These are phyloP conservation scores for Vittaforma corneae DNA, from an alignment of 371 early-diverging fungal species.

Conservation along the genomic window DNA sequence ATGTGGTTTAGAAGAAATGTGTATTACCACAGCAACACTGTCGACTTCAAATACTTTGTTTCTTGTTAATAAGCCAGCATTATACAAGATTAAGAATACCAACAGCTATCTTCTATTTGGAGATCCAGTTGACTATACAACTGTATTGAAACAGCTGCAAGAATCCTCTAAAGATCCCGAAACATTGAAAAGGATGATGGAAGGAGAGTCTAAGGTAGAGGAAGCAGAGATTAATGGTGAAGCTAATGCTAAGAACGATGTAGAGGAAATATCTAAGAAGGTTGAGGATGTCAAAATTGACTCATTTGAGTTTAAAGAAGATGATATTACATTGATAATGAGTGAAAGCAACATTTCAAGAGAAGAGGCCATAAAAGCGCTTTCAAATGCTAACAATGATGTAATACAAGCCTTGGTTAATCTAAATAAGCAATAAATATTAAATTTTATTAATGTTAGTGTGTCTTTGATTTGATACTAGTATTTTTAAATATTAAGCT, in stretches of 20 bases:
- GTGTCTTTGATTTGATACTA: conserved; percentile 6
- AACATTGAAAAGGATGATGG: too few relatives aligned
- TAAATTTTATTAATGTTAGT: conserved; percentile 3
- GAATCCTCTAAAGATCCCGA: too few relatives aligned
- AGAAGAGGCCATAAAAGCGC: conserved; percentile 40
- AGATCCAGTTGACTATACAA: too few relatives aligned
- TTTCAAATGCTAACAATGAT: conserved; percentile 43
- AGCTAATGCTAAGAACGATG: conserved; percentile 3
- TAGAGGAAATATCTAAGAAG: not conserved
- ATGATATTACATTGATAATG: conserved; percentile 43
- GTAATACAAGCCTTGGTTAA: conserved; percentile 44
- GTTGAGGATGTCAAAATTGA: conserved; percentile 4
- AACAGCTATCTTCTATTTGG: too few relatives aligned
- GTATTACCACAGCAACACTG: too few relatives aligned
- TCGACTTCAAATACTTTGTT: too few relatives aligned
- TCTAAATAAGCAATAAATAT: conserved; percentile 45
- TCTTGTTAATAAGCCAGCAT: too few relatives aligned
- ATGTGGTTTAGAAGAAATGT: too few relatives aligned
- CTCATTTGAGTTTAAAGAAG: conserved; percentile 18
- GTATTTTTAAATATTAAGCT: not conserved
- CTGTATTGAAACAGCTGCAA: too few relatives aligned
- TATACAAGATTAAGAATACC: too few relatives aligned
- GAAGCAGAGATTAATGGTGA: not conserved
- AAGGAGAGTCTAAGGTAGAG: too few relatives aligned
- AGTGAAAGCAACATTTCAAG: conserved; percentile 29